These are phyloP conservation scores for Ogataea pignaliae DNA, from an alignment of 805 yeast genomes.

Conservation along the genomic window DNA sequence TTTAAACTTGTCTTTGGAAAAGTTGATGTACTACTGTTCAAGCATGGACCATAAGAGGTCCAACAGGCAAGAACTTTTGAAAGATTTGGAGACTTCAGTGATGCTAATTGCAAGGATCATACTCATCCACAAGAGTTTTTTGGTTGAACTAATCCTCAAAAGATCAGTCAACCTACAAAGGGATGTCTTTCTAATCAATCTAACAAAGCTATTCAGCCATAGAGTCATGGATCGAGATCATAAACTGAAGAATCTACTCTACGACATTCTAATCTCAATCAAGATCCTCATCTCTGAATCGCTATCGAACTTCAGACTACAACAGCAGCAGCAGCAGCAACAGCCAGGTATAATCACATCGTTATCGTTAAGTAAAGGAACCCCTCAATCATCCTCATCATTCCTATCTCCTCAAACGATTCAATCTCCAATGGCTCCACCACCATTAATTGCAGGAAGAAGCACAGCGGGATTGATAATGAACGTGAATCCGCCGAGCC, in stretches of 20 bases:
- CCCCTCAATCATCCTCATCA: slow-evolving; percentile 15
- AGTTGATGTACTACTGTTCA: slow-evolving; percentile 29
- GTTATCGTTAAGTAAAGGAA: slow-evolving; percentile 17
- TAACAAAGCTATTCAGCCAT: slow-evolving; percentile 43
- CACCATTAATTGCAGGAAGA: slow-evolving; percentile 15
- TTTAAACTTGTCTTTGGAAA: slow-evolving; percentile 36
- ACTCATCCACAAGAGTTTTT: slow-evolving; percentile 50
- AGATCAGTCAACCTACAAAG: slow-evolving; percentile 36
- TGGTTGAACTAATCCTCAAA: slow-evolving; percentile 42
- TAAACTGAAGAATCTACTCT: slow-evolving; percentile 50
- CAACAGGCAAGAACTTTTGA: slow-evolving; percentile 8
- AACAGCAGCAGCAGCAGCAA: slow-evolving; percentile 9
- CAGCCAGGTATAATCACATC: slow-evolving; percentile 9
- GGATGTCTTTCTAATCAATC: slow-evolving; percentile 43
- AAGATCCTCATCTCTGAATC: slow-evolving; percentile 35
- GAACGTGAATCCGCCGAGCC: slow-evolving; percentile 30
- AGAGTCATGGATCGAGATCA: slow-evolving; percentile 39
- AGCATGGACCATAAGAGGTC: slow-evolving; percentile 20
- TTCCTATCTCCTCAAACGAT: slow-evolving; percentile 20
- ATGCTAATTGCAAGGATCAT: slow-evolving; percentile 49
- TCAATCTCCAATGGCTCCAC: slow-evolving; percentile 23
- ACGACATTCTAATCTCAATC: slow-evolving; percentile 54
- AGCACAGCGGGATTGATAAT: slow-evolving; percentile 13
- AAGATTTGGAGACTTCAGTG: slow-evolving; percentile 31
- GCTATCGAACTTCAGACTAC: slow-evolving; percentile 10